Conservation (phyloP, 2,329 filamentous ascomycete genomes). For the Myriosclerotinia duriaeana region DNA sequence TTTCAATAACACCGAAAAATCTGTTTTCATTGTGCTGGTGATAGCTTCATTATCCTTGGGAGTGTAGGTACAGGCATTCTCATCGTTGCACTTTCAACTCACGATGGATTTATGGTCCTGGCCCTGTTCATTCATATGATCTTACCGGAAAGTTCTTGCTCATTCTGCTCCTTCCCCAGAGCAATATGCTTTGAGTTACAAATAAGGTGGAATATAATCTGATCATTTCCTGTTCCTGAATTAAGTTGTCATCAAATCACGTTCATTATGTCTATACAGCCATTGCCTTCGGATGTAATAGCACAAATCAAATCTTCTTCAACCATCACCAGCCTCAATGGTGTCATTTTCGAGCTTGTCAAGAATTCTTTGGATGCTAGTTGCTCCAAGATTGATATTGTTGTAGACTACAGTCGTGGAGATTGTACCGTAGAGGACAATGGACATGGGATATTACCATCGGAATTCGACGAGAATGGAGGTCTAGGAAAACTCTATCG, state of each 20-base stretch:
- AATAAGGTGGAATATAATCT: not conserved
- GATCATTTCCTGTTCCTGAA: not conserved
- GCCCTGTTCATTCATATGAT: not conserved
- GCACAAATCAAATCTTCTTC: conserved; percentile 83
- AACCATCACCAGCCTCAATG: conserved; percentile 72
- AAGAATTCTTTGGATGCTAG: conserved; percentile 83
- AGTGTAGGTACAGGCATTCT: not conserved
- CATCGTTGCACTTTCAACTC: not conserved
- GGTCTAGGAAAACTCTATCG: conserved; percentile 72
- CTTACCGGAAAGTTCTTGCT: conserved; percentile 20
- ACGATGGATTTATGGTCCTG: not conserved
- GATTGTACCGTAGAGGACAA: conserved; percentile 82
- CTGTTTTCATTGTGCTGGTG: not conserved
- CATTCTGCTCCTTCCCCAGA: not conserved
- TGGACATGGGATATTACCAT: conserved; percentile 71
- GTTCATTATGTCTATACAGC: conserved; percentile 57
- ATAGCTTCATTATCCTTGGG: not conserved
- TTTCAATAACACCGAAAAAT: not conserved
- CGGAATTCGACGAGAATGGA: conserved; percentile 69
- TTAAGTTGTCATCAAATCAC: not conserved
- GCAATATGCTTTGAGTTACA: not conserved
- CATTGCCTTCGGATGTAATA: conserved; percentile 67
- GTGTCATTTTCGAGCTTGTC: conserved; percentile 68
- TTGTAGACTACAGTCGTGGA: conserved; percentile 72
- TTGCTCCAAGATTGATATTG: conserved; percentile 66